phyloP scores from a whole-genome alignment of 495 filamentous ascomycete genomes.

The Geopyxis carbonaria region DNA sequence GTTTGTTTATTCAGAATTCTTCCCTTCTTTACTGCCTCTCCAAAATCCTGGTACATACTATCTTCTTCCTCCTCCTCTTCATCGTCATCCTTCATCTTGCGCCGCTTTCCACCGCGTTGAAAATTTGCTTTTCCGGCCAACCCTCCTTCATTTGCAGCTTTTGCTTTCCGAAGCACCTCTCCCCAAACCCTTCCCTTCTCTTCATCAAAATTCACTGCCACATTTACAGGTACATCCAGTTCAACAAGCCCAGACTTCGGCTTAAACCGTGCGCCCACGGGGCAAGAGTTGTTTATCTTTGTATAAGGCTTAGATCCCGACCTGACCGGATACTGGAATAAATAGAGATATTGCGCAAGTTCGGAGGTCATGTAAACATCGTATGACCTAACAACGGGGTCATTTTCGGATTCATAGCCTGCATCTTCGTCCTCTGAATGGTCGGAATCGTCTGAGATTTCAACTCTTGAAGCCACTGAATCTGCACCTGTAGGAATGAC shows the following conservation, averaged over 20 bases:
- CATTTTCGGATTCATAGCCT: constrained; percentile 12
- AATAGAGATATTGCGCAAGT: constrained; percentile 32
- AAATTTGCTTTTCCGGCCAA: constrained; percentile 44
- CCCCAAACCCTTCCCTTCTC: constrained; percentile 49
- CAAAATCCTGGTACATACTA: constrained; percentile 31
- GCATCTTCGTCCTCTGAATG: not conserved
- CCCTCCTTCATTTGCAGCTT: constrained; percentile 28
- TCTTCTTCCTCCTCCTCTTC: constrained; percentile 29
- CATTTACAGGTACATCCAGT: constrained; percentile 52
- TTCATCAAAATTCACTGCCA: constrained; percentile 44
- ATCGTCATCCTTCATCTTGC: constrained; percentile 20
- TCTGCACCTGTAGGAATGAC: too few species aligned
- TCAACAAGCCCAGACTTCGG: constrained; percentile 52
- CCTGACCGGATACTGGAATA: constrained; percentile 57
- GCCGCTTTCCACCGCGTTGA: constrained; percentile 28
- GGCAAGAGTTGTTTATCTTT: constrained; percentile 34
- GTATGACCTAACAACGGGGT: constrained; percentile 20
- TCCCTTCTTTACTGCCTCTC: constrained; percentile 32
- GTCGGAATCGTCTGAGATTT: not conserved
- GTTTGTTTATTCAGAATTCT: constrained; percentile 41
- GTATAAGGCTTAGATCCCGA: constrained; percentile 38
- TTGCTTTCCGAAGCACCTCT: constrained; percentile 39
- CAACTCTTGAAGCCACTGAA: too few species aligned
- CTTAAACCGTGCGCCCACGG: constrained; percentile 48
- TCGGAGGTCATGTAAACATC: constrained; percentile 21